Evolutionary conservation across 768 basidiomycete species (phyloP).

Genomic region (Rhodotorula sphaerocarpa): DNA sequence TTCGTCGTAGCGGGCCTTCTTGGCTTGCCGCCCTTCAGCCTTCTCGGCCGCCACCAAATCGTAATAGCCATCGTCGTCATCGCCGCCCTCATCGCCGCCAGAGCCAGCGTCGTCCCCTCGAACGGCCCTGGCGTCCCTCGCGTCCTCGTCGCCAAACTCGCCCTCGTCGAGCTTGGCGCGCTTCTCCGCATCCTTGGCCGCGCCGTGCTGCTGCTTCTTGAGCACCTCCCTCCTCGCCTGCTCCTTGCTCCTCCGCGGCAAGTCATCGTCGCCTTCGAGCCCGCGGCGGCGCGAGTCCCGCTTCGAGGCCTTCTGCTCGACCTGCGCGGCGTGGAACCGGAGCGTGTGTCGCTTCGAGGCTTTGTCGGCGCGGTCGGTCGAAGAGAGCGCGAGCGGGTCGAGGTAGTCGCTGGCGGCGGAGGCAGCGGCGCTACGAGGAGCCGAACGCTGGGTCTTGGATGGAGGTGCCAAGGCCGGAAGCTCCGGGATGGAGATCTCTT

Average conservation of each 20-base stretch:
- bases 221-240: conserved; percentile 46
- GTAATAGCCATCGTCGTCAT: conserved; percentile 71
- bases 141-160: conserved; percentile 39
- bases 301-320: conserved; percentile 69
- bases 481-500: conserved; percentile 41
- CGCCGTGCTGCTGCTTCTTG: conserved; percentile 42
- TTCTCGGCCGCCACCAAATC: conserved; percentile 71
- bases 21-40: conserved; percentile 64
- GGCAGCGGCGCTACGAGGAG: conserved; percentile 13
- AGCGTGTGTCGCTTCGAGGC: conserved; percentile 68
- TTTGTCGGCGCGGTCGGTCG: conserved; percentile 73
- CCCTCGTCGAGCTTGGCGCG: conserved; percentile 43
- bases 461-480: conserved; percentile 15
- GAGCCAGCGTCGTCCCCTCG: conserved; percentile 39
- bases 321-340: conserved; percentile 86
- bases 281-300: conserved; percentile 52
- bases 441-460: conserved; percentile 8
- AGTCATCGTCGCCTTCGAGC: conserved; percentile 84
- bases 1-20: conserved; percentile 73
- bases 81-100: conserved; percentile 48
- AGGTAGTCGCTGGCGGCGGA: conserved; percentile 50
- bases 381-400: conserved; percentile 61
- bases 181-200: conserved; percentile 35
- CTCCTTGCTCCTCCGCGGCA: conserved; percentile 70
- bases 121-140: conserved; percentile 30